Conservation (phyloP, 768 basidiomycete genomes). For the Rhodosporidiobolus sp. region DNA sequence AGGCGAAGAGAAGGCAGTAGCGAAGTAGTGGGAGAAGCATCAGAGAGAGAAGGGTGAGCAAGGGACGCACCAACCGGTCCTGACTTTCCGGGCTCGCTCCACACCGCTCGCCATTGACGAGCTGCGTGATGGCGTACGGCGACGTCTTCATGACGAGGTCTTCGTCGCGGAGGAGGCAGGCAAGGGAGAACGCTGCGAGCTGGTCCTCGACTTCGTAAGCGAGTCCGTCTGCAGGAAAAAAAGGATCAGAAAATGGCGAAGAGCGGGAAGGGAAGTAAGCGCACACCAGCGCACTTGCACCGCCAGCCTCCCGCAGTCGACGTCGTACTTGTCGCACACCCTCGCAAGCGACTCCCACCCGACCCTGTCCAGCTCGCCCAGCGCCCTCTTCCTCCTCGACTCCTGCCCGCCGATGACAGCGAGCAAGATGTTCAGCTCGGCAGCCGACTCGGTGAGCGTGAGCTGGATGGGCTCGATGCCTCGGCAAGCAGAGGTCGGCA, state of each 20-base stretch:
- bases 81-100: not conserved
- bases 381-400: not conserved
- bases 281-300: not conserved
- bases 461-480: not conserved
- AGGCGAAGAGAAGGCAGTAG: not conserved
- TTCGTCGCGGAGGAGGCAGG: not conserved
- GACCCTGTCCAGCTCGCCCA: not conserved
- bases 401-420: not conserved
- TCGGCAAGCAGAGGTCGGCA: not conserved
- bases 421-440: not conserved
- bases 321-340: not conserved
- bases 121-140: not conserved
- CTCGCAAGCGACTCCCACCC: not conserved
- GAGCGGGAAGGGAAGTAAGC: not conserved
- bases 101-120: not conserved
- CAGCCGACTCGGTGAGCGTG: not conserved
- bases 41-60: not conserved
- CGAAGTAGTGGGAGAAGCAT: not conserved
- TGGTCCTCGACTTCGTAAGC: not conserved
- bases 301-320: not conserved
- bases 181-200: not conserved
- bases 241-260: not conserved
- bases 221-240: not conserved
- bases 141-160: not conserved
- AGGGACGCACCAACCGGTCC: not conserved